phyloP scores from a whole-genome alignment of 2,329 filamentous ascomycete genomes.

The Aureobasidium uvarum region DNA sequence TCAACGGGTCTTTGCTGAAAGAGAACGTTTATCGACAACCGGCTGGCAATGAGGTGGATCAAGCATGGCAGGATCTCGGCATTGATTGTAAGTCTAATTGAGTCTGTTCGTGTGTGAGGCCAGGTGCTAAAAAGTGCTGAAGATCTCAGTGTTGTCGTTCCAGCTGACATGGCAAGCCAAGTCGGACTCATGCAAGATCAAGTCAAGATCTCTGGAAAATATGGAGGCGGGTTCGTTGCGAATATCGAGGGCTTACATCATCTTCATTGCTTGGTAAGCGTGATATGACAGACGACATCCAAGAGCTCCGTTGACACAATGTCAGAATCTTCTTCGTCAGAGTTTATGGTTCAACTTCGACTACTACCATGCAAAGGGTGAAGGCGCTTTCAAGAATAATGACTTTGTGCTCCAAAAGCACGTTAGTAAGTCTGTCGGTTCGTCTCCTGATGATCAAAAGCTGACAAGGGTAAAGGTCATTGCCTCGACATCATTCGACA shows the following conservation, averaged over 20 bases:
- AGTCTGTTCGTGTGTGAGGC: not conserved
- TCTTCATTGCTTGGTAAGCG: not conserved
- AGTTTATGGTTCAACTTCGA: conserved; percentile 59
- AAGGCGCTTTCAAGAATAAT: conserved; percentile 57
- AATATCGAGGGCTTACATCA: not conserved
- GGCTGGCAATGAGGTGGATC: conserved; percentile 55
- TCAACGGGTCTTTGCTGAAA: conserved; percentile 58
- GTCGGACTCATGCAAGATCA: not conserved
- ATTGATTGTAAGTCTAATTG: conserved; percentile 48
- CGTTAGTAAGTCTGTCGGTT: conserved; percentile 50
- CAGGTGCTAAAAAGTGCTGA: not conserved
- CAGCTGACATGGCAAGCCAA: not conserved
- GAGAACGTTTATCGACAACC: conserved; percentile 55
- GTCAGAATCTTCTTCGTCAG: conserved; percentile 59
- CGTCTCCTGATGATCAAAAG: not conserved
- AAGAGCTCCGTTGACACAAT: not conserved
- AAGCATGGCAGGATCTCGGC: conserved; percentile 56
- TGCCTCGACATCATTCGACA: conserved; percentile 63
- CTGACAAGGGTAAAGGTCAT: conserved; percentile 47
- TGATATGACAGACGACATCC: not conserved
- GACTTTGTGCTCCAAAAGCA: conserved; percentile 57
- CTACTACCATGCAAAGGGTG: conserved; percentile 53
- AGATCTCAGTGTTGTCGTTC: not conserved
- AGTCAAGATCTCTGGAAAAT: not conserved
- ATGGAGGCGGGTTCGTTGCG: not conserved